Percentiles rank a stretch among this genome's conserved stretches.
Evolutionary conservation across 2,329 filamentous ascomycete species (phyloP).

Genomic region (Diaporthe vaccinii): DNA sequence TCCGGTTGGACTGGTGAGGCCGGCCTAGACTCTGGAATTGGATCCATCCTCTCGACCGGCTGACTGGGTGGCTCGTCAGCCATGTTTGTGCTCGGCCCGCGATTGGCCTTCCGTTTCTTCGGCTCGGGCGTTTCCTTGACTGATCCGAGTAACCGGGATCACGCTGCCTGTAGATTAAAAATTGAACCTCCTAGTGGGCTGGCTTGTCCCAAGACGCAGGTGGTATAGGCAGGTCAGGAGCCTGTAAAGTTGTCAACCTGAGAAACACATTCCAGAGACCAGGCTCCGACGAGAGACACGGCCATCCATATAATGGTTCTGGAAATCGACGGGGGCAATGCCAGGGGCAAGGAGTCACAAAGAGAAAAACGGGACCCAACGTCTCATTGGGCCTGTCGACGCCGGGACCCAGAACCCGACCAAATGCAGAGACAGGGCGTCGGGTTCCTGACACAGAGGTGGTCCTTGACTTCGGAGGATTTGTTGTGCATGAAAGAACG

Average conservation of each 20-base stretch:
- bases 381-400: slow-evolving; percentile 5
- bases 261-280: slow-evolving; percentile 22
- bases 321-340: not conserved
- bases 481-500: slow-evolving; percentile 16
- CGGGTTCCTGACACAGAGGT: slow-evolving; percentile 16
- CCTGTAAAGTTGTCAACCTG: slow-evolving; percentile 35
- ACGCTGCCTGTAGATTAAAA: slow-evolving; percentile 30
- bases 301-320: slow-evolving; percentile 32
- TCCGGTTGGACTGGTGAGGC: slow-evolving; percentile 38
- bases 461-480: slow-evolving; percentile 24
- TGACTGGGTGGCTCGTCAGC: slow-evolving; percentile 30
- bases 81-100: slow-evolving; percentile 20
- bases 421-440: slow-evolving; percentile 27
- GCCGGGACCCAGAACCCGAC: slow-evolving; percentile 30
- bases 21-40: slow-evolving; percentile 38
- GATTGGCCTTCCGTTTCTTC: slow-evolving; percentile 25
- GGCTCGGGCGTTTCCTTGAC: slow-evolving; percentile 30
- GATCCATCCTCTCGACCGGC: slow-evolving; percentile 38
- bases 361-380: slow-evolving; percentile 12
- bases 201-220: slow-evolving; percentile 35
- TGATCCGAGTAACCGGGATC: slow-evolving; percentile 38
- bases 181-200: slow-evolving; percentile 40
- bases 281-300: not conserved
- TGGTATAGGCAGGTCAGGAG: slow-evolving; percentile 37
- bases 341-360: not conserved